Percentiles rank a stretch among this genome's conserved stretches.
Conservation (phyloP, 805 yeast species). For the Blastobotrys chiropterorum region DNA sequence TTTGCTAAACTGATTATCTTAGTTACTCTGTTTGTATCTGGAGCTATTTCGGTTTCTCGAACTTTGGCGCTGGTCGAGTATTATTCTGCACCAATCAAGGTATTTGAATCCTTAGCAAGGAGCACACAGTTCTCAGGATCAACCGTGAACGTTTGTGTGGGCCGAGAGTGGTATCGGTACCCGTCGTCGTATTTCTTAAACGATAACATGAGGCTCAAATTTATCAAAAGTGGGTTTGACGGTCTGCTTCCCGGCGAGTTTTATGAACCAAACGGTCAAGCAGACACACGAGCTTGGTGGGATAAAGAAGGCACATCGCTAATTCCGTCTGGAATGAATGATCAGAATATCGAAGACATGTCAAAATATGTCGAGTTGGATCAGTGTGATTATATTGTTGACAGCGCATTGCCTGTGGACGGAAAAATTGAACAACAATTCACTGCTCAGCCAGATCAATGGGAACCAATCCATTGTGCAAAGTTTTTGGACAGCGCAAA, state of each 20-base stretch:
- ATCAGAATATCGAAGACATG: slow-evolving; percentile 58
- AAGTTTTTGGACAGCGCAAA: slow-evolving; percentile 22
- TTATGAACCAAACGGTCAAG: slow-evolving; percentile 35
- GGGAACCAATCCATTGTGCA: slow-evolving; percentile 22
- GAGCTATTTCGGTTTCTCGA: slow-evolving; percentile 41
- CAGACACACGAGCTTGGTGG: slow-evolving; percentile 25
- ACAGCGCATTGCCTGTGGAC: slow-evolving; percentile 44
- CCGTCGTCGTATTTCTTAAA: slow-evolving; percentile 84
- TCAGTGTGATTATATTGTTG: slow-evolving; percentile 66
- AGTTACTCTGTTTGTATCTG: slow-evolving; percentile 11
- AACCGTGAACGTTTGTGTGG: slow-evolving; percentile 66
- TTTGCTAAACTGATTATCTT: not conserved
- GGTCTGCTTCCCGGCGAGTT: slow-evolving; percentile 90
- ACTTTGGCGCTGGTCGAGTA: slow-evolving; percentile 55
- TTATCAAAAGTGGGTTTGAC: slow-evolving; percentile 70
- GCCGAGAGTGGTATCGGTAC: slow-evolving; percentile 91
- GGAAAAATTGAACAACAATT: slow-evolving; percentile 39
- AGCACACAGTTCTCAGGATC: slow-evolving; percentile 24
- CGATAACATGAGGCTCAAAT: slow-evolving; percentile 53
- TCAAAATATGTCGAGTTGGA: slow-evolving; percentile 45
- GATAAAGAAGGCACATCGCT: slow-evolving; percentile 29
- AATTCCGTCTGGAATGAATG: slow-evolving; percentile 66
- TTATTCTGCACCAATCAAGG: slow-evolving; percentile 66
- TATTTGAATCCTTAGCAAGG: slow-evolving; percentile 34
- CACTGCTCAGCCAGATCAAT: slow-evolving; percentile 12